Evolutionary conservation across 2,329 filamentous ascomycete species (phyloP).

Genomic region (Colletotrichum limetticola): DNA sequence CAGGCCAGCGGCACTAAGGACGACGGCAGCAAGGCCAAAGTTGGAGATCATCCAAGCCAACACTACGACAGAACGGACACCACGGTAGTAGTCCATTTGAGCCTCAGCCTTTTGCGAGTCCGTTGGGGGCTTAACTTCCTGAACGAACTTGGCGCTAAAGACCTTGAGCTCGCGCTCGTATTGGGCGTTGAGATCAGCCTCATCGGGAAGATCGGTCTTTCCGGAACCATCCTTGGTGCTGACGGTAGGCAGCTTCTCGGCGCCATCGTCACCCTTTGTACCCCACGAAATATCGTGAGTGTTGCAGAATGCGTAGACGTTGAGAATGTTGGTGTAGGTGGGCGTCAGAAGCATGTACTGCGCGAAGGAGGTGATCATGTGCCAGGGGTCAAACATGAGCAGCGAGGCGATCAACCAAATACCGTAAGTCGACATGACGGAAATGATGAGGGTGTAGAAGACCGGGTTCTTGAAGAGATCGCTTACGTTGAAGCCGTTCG

Average conservation of each 20-base stretch:
- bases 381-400: conserved; percentile 98
- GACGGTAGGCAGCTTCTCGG: conserved; percentile 88
- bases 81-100: conserved; percentile 98
- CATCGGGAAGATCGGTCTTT: conserved; percentile 95
- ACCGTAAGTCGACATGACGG: conserved; percentile 89
- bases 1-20: conserved; percentile 86
- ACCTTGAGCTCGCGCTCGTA: conserved; percentile 86
- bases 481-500: conserved; percentile 72
- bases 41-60: conserved; percentile 97
- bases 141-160: conserved; percentile 79
- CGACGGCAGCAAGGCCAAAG: conserved; percentile 85
- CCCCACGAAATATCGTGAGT: conserved; percentile 98
- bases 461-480: conserved; percentile 87
- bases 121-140: conserved; percentile 72
- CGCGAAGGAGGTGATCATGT: conserved; percentile 95
- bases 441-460: conserved; percentile 95
- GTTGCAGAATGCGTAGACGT: conserved; percentile 99
- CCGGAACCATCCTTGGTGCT: conserved; percentile 88
- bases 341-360: conserved; percentile 97
- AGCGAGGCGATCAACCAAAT: conserved; percentile 93
- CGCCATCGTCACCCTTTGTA: conserved; percentile 97
- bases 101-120: conserved; percentile 74
- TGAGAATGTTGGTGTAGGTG: conserved; percentile 97
- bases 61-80: conserved; percentile 91
- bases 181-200: conserved; percentile 93